Base-by-base conservation (phyloP, 768 basidiomycete species). In the Lactarius trivialis region DNA sequence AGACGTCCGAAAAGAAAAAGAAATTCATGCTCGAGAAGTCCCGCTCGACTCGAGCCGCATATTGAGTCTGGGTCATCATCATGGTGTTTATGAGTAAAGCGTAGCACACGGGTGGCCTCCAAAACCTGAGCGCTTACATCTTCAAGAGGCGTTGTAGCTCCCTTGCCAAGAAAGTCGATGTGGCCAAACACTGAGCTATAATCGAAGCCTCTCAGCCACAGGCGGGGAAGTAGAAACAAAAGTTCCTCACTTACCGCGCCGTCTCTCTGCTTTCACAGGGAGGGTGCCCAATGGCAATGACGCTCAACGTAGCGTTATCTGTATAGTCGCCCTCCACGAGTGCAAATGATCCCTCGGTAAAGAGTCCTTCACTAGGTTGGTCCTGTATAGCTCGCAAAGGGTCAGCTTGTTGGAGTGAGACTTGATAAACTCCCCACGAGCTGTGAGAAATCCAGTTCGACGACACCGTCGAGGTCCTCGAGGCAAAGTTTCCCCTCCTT, bases 281-380 rank as follows among this genome's bases (percentile, higher is more conserved):
- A 1, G 97, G 97, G 74, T 98, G 96, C 2, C 97, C 97, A 64
- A 99, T 90, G 21, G 95, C 97, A 65, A 93, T 84, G 7, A 98
- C 92, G 66, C 88, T 82, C 55, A 99, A 78, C 1, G 82, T 89
- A 55, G 88, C 90, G 33, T 98, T 93, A 63, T 95, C 88, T 0
- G 91, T 98, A 71, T 98, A 99, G 70, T 94, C 91, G 24, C 97
- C 97, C 76, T 98, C 97, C 0, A 98, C 85, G 17, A 99, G 81
- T 0, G 93, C 93, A 73, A 98, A 90, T 61, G 88, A 93, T 0
- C 97, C 97, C 73, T 98, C 97, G 0, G 94, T 97, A 70, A 97
- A 98, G 7, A 99, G 72, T 1, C 97, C 97, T 70, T 96, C 93
- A 43, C 94, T 93, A 19, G 96, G 95, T 63, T 90, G 89, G 73